Evolutionary conservation across 2,329 filamentous ascomycete species (phyloP), one percentile per base, ranked within the genome.

Genomic region (Fusarium tupiense): DNA sequence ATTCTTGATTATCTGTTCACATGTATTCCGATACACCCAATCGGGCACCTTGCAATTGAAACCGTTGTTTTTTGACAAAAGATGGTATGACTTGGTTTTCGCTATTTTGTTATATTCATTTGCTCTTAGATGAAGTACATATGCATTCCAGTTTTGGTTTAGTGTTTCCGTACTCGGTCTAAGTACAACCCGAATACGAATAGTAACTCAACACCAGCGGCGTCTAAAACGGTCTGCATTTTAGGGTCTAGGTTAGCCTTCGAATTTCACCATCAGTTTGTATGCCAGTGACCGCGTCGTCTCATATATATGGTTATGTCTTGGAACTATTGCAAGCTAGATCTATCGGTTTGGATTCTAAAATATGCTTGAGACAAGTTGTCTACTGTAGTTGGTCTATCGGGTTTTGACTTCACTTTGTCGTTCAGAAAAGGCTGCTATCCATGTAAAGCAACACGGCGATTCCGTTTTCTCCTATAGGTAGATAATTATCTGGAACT

Each of bases 21-120:
- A 60, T 69, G 49, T 38, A 22, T 46, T 38, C 20, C 13, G 12
- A 20, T 35, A 20, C 24, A n/a, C 41, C 69, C 64, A 74, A 74
- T 74, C 38, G 53, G 67, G n/a, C 33, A 44, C 58, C 44, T 64
- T 50, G 58, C n/a, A 68, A 64, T 58, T 64, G 57, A 24, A 70
- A 61, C 19, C n/a, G n/a, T 44, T 29, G n/a, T 24, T 31, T 37
- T 31, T 40, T 46, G 20, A 59, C 6, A 31, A 44, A 13, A 37
- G 49, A 57, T 54, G 44, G 47, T 37, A 59, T 37, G 47, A 62
- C 53, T 26, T 33, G 46, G 29, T 41, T 29, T 41, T 59, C 31
- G 12, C 43, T 53, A 22, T 46, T 35, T 14, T 61, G 46, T 22
- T 43, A 24, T 58, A 12, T 33, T 40, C n/a, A 44, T 49, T 41